Evolutionary conservation across 2,329 filamentous ascomycete species (phyloP), one percentile per base, ranked within the genome.

Genomic region (Ceratocystis diversiconidia): DNA sequence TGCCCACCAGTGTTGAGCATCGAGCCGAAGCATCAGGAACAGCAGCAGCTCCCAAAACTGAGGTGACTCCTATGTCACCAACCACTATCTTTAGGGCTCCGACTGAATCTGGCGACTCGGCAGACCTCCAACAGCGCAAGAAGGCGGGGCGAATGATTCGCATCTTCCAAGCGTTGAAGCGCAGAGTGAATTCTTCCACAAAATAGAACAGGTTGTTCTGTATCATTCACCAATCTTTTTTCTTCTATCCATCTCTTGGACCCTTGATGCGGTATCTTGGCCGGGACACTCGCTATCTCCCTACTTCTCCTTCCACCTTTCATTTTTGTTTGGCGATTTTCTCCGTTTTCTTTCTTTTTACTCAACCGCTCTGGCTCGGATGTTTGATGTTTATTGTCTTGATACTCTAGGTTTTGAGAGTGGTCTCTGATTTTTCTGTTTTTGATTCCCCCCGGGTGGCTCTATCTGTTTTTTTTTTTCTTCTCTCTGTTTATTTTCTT

Each of bases 101-200:
- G n/a, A n/a, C 17, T n/a, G 44, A 30, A 17, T 41, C 25, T 22
- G 30, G 36, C 5, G 48, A 28, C 17, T 64, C 32, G 12, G 50
- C 4, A 10, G 44, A 44, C 46, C 43, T n/a, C 10, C 19, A 46
- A n/a, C 41, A 59, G 10, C 44, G n/a, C 46, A 55, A 22, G 48
- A 57, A 59, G 52, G 46, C 32, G 5, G 50, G 60, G 36, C 52
- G 46, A 12, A 43, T 67, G 17, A 60, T 46, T 22, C 57, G 65
- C 1, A 46, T 61, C 19, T 65, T 67, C 19, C 55, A 44, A 28
- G 63, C 46, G 30, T 59, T 67, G n/a, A 67, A 67, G 59, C 44
- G 62, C 19, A 19, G 62, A 7, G 46, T 65, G 4, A 64, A 57
- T 15, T 60, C 60, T 30, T 43, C 30, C 7, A 55, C 48, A 30